These are phyloP conservation scores for Fonsecaea monophora DNA, from an alignment of 2,329 filamentous ascomycete genomes.

Conservation along the genomic window DNA sequence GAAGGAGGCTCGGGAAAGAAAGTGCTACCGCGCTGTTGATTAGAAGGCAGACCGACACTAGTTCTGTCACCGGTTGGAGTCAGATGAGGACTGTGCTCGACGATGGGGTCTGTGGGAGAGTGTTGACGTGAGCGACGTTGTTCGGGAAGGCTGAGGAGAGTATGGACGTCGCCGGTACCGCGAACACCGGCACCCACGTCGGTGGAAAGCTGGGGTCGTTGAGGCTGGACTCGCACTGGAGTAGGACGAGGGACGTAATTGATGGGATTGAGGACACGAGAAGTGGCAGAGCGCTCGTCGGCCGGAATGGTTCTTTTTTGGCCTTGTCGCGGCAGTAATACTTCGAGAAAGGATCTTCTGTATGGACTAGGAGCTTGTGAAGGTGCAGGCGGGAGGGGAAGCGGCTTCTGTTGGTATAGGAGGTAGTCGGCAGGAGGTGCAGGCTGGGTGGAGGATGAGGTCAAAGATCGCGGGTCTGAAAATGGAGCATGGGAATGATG, in stretches of 20 bases:
- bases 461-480: slow-evolving; percentile 31
- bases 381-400: slow-evolving; percentile 35
- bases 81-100: slow-evolving; percentile 52
- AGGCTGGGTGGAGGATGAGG: slow-evolving; percentile 29
- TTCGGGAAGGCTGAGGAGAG: slow-evolving; percentile 64
- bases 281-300: slow-evolving; percentile 48
- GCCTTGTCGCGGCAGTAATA: slow-evolving; percentile 36
- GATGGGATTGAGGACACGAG: slow-evolving; percentile 66
- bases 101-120: slow-evolving; percentile 54
- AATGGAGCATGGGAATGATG: slow-evolving; percentile 18
- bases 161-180: slow-evolving; percentile 57
- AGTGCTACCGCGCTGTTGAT: slow-evolving; percentile 49
- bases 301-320: slow-evolving; percentile 34
- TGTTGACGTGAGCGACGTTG: slow-evolving; percentile 61
- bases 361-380: slow-evolving; percentile 41
- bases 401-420: slow-evolving; percentile 21
- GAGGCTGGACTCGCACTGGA: slow-evolving; percentile 52
- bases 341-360: slow-evolving; percentile 40
- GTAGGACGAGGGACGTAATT: slow-evolving; percentile 65
- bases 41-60: slow-evolving; percentile 59
- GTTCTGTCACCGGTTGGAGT: slow-evolving; percentile 50
- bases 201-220: slow-evolving; percentile 29
- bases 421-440: slow-evolving; percentile 5
- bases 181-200: slow-evolving; percentile 43
- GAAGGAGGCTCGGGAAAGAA: slow-evolving; percentile 21